These are phyloP conservation scores for Sphaerobolus stellatus DNA, from an alignment of 1,284 basidiomycete genomes.

Conservation along the genomic window DNA sequence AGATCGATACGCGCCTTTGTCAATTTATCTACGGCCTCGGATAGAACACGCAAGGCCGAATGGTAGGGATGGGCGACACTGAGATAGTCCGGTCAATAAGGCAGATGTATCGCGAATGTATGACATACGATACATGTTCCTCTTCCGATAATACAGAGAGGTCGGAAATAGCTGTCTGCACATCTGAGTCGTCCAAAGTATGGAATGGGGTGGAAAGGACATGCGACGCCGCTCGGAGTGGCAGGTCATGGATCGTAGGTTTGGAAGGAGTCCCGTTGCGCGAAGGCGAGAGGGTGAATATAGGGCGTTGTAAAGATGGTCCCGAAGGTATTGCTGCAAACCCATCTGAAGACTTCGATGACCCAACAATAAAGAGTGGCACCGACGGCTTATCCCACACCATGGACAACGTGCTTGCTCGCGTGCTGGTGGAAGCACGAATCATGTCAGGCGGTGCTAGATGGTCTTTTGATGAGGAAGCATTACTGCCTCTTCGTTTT, in stretches of 20 bases:
- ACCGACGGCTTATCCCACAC: conserved; percentile 36
- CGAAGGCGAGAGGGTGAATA: conserved; percentile 8
- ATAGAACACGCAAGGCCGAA: conserved; percentile 63
- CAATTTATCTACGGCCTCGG: conserved; percentile 59
- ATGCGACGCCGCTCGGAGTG: conserved; percentile 33
- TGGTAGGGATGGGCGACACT: conserved; percentile 58
- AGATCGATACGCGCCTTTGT: conserved; percentile 57
- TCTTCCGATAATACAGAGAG: conserved; percentile 14
- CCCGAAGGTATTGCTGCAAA: conserved; percentile 22
- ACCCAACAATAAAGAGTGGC: conserved; percentile 59
- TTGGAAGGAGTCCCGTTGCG: not conserved
- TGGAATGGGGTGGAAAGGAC: conserved; percentile 68
- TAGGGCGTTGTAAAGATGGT: conserved; percentile 28
- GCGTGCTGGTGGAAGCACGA: not conserved
- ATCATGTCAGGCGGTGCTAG: no score
- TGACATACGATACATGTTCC: conserved; percentile 8
- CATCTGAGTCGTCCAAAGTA: conserved; percentile 66
- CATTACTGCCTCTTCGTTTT: conserved; percentile 24
- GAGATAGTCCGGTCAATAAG: conserved; percentile 14
- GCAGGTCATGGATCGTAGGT: conserved; percentile 10
- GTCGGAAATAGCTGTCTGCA: conserved; percentile 56
- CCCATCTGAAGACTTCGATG: conserved; percentile 38
- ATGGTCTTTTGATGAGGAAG: no score
- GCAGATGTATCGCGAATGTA: not conserved
- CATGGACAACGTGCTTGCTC: conserved; percentile 32